These are phyloP conservation scores for Populus hybrid DNA, from an alignment of 441 rosid genomes.

Conservation along the genomic window DNA sequence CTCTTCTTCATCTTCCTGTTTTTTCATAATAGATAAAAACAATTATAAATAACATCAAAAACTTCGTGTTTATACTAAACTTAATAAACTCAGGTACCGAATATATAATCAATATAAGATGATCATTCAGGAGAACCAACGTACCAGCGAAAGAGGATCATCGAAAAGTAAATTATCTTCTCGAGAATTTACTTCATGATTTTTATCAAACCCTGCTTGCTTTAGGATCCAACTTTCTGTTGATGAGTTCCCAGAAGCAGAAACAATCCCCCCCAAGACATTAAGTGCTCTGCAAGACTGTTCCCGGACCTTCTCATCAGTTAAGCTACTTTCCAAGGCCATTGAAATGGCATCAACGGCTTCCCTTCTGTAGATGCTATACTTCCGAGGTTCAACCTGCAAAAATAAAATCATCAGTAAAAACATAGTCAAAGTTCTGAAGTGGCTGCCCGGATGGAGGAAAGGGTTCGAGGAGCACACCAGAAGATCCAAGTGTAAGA, in stretches of 20 bases:
- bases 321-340: slow-evolving; percentile 39
- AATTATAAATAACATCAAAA: too few species aligned
- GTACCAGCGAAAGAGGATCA: slow-evolving; percentile 23
- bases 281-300: slow-evolving; percentile 48
- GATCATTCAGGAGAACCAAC: slow-evolving; percentile 5
- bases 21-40: neutral
- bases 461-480: slow-evolving; percentile 25
- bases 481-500: slow-evolving; percentile 48
- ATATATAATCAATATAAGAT: neutral
- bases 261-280: slow-evolving; percentile 41
- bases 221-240: slow-evolving; percentile 43
- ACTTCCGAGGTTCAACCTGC: slow-evolving; percentile 45
- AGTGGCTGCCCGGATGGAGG: neutral
- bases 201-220: slow-evolving; percentile 34
- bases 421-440: neutral
- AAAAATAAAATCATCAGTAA: neutral
- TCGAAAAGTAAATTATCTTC: slow-evolving; percentile 20
- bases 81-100: neutral
- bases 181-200: slow-evolving; percentile 13
- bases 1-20: slow-evolving; percentile 42
- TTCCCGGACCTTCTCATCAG: slow-evolving; percentile 34
- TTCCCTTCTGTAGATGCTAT: slow-evolving; percentile 48
- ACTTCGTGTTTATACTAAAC: neutral
- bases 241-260: slow-evolving; percentile 31
- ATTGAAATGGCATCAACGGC: slow-evolving; percentile 46